Evolutionary conservation across 345 rosid genomes (phyloP).

Genomic region (Murraya koenigii): DNA sequence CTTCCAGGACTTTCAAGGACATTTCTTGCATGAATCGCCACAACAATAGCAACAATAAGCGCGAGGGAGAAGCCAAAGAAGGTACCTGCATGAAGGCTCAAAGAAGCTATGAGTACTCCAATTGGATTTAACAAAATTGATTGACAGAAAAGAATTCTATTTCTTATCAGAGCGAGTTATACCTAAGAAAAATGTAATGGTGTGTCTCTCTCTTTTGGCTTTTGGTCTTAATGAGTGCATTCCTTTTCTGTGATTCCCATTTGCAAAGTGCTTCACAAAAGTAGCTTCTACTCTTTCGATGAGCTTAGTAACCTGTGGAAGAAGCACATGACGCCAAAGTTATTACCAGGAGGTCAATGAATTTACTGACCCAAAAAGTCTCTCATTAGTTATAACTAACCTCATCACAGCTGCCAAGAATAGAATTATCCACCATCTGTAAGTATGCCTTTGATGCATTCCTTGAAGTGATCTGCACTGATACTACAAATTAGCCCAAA

Average conservation of each 20-base stretch:
- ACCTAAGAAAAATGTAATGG: constrained; percentile 65
- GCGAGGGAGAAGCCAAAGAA: constrained; percentile 65
- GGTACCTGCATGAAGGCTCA: constrained; percentile 42
- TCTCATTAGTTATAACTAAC: constrained; percentile 22
- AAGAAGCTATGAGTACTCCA: background rate
- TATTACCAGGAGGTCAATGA: background rate
- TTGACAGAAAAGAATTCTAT: background rate
- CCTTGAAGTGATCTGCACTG: constrained; percentile 52
- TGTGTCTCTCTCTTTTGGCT: constrained; percentile 58
- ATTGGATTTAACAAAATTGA: background rate
- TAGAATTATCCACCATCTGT: constrained; percentile 64
- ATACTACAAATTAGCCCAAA: background rate
- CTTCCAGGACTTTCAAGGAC: constrained; percentile 44
- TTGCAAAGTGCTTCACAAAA: constrained; percentile 69
- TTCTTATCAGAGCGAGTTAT: constrained; percentile 1
- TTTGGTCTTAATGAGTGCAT: constrained; percentile 58
- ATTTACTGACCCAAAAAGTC: background rate
- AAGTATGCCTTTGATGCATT: constrained; percentile 61
- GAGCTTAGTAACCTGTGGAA: constrained; percentile 51
- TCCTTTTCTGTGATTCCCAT: constrained; percentile 69
- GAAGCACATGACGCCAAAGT: background rate
- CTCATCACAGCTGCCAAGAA: constrained; percentile 69
- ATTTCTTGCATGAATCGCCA: constrained; percentile 51
- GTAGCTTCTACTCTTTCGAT: constrained; percentile 62
- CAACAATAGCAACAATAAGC: constrained; percentile 47